phyloP scores from a whole-genome alignment of 768 basidiomycete species.

The Scleroderma citrinum region DNA sequence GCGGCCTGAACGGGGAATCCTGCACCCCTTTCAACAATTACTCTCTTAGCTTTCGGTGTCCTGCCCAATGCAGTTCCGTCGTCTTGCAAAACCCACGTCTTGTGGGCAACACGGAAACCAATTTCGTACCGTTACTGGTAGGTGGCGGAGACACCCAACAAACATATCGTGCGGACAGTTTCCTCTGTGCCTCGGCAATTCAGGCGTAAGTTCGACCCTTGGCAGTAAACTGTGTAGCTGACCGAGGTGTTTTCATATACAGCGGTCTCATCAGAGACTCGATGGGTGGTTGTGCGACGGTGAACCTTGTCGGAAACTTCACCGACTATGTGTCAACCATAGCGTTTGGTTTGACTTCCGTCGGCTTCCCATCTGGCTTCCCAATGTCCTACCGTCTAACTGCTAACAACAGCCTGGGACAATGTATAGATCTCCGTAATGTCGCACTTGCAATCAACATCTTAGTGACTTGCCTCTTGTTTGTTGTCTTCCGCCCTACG shows the following conservation, averaged over 20 bases:
- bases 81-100: conserved; percentile 69
- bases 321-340: conserved; percentile 57
- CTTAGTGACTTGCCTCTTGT: conserved; percentile 58
- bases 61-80: conserved; percentile 59
- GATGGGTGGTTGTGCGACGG: conserved; percentile 71
- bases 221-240: not conserved
- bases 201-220: conserved; percentile 54
- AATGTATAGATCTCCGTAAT: conserved; percentile 68
- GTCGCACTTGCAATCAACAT: conserved; percentile 70
- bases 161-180: conserved; percentile 81
- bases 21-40: conserved; percentile 62
- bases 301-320: conserved; percentile 68
- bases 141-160: conserved; percentile 71
- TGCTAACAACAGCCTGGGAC: conserved; percentile 40
- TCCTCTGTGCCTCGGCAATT: conserved; percentile 78
- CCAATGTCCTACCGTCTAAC: conserved; percentile 63
- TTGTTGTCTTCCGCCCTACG: conserved; percentile 66
- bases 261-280: conserved; percentile 62
- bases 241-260: conserved; percentile 7
- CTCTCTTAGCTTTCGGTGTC: conserved; percentile 74
- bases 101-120: conserved; percentile 59
- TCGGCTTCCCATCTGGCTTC: conserved; percentile 71
- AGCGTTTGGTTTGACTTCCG: conserved; percentile 59
- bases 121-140: conserved; percentile 69
- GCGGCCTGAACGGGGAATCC: conserved; percentile 61